Evolutionary conservation across 176 grass and related monocot genomes (phyloP), one percentile per base, ranked within the genome.

Genomic region (Elaeis guineensis): DNA sequence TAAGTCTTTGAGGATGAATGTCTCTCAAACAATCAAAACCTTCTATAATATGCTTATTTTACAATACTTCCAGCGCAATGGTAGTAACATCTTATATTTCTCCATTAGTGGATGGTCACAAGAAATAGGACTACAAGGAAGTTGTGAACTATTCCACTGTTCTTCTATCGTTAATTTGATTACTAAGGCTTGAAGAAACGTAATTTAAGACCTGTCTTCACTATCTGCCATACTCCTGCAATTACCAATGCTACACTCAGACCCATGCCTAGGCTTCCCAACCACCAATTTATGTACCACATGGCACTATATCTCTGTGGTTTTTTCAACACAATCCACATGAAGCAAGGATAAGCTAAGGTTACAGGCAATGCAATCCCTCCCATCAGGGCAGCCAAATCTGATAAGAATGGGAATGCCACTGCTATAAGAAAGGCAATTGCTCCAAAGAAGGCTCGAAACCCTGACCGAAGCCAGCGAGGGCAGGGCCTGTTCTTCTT

Each of bases 281-380:
- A 73, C 4, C 55, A 54, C 88, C 87, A 97, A 79, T 97, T 97
- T 69, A 78, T 20, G 72, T 52, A 78, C 92, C 84, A 91, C 64
- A 58, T 81, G 19, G 44, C 70, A 3, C 65, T 62, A 35, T 83
- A 86, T 50, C 25, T 76, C 11, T 61, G 52, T 2, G 94, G 84
- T 52, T 89, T 98, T 77, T 77, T 98, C 60, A 93, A 77, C 2
- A 73, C 57, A 59, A 89, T 76, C 94, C 94, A 98, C 94, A 98
- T 98, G 81, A 89, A 93, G 84, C 87, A 98, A 17, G 94, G 88
- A 55, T 86, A 93, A 1, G 88, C 94, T 2, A 93, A 72, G 18
- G 93, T 98, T 21, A 92, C 49, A n/a, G 93, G 93, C 70, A 98
- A 77, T 17, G 88, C 75, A 67, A 93, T 76, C 0, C 74, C 94